A percentile compares a stretch with the other conserved stretches of the same genome.
These are phyloP conservation scores for Escovopsis sp. DNA, from an alignment of 2,329 filamentous ascomycete genomes.

Conservation along the genomic window DNA sequence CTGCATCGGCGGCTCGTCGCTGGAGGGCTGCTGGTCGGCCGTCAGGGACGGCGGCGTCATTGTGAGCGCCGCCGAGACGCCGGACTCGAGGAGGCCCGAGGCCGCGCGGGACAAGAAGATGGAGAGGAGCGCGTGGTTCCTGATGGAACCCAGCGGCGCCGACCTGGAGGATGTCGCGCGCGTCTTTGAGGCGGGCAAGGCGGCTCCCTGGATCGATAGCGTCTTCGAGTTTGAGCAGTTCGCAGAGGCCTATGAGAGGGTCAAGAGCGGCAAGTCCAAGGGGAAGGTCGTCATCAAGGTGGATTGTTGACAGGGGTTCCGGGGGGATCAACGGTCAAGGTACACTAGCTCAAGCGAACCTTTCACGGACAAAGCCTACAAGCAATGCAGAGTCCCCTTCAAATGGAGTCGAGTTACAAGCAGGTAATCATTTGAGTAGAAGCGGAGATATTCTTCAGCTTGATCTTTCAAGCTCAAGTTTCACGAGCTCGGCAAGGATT, in stretches of 20 bases:
- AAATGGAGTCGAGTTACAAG: too few species aligned
- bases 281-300: slow-evolving; percentile 27
- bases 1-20: slow-evolving; percentile 20
- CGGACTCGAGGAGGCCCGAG: slow-evolving; percentile 17
- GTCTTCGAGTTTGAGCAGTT: slow-evolving; percentile 24
- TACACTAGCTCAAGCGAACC: too few species aligned
- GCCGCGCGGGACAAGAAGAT: slow-evolving; percentile 13
- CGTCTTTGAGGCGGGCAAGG: slow-evolving; percentile 19
- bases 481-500: too few species aligned
- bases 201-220: slow-evolving; percentile 22
- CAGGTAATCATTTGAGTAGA: too few species aligned
- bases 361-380: too few species aligned
- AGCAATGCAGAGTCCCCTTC: too few species aligned
- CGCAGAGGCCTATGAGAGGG: slow-evolving; percentile 21
- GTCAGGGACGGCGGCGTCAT: slow-evolving; percentile 20
- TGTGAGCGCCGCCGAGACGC: slow-evolving; percentile 18
- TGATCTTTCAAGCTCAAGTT: too few species aligned
- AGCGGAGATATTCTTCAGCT: too few species aligned
- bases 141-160: slow-evolving; percentile 22
- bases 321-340: too few species aligned
- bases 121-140: slow-evolving; percentile 19
- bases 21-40: slow-evolving; percentile 19
- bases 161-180: slow-evolving; percentile 20
- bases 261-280: slow-evolving; percentile 19
- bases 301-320: background rate